A percentile compares a stretch with the other conserved stretches of the same genome.
Conservation (phyloP, 495 filamentous ascomycete species). For the Bombardia bombarda region DNA sequence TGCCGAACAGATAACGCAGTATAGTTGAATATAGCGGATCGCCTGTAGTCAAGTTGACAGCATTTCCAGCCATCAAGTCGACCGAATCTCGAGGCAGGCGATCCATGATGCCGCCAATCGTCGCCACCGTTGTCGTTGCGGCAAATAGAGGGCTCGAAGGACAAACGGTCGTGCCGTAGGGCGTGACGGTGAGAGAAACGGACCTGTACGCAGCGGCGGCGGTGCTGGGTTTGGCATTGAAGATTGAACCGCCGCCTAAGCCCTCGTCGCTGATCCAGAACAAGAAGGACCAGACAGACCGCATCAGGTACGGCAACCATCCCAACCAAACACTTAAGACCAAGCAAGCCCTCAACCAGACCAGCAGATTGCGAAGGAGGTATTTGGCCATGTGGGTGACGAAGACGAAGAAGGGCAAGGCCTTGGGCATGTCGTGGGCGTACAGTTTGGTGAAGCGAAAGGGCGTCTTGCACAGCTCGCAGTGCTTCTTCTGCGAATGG, state of each 20-base stretch:
- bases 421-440: conserved; percentile 80
- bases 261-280: conserved; percentile 96
- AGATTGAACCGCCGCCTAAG: conserved; percentile 43
- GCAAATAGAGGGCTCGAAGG: conserved; percentile 39
- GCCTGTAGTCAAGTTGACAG: conserved; percentile 17
- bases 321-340: conserved; percentile 84
- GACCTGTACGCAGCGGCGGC: too few relatives aligned
- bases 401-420: conserved; percentile 73
- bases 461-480: conserved; percentile 96
- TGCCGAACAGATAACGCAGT: conserved; percentile 22
- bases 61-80: conserved; percentile 19
- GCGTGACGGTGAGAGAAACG: conserved; percentile 7
- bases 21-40: conserved; percentile 21
- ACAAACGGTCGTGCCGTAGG: conserved; percentile 24
- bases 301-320: conserved; percentile 83
- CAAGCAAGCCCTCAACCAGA: conserved; percentile 68
- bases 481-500: conserved; percentile 98
- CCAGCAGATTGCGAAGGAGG: conserved; percentile 56
- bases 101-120: conserved; percentile 21
- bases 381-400: conserved; percentile 66
- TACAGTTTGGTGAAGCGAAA: conserved; percentile 98
- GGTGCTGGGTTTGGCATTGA: conserved; percentile 10
- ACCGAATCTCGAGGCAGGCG: conserved; percentile 18
- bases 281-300: conserved; percentile 80
- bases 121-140: conserved; percentile 26